phyloP scores from a whole-genome alignment of 2,329 filamentous ascomycete species.

The Cryoendolithus antarcticus region DNA sequence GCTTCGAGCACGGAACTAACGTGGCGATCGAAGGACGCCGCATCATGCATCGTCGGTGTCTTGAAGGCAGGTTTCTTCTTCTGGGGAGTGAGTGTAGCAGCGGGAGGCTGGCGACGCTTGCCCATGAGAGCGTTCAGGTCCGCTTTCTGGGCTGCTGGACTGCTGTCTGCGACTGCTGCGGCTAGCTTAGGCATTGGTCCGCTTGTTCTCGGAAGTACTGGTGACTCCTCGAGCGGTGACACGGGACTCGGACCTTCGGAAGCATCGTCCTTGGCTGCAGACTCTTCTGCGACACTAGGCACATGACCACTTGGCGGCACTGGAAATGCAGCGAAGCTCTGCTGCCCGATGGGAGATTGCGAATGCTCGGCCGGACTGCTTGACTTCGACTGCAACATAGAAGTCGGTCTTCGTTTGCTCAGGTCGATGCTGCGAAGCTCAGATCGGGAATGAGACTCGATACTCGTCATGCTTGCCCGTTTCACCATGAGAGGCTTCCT shows the following conservation, averaged over 20 bases:
- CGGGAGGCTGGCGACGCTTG: slow-evolving; percentile 2
- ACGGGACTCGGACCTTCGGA: too few species aligned
- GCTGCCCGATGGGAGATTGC: too few species aligned
- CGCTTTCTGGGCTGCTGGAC: neutral
- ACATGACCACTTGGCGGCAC: too few species aligned
- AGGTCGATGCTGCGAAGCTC: slow-evolving; percentile 21
- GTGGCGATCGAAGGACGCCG: slow-evolving; percentile 39
- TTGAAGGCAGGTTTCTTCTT: slow-evolving; percentile 2
- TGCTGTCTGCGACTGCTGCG: neutral
- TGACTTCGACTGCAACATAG: too few species aligned
- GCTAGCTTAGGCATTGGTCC: too few species aligned
- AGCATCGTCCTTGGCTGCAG: too few species aligned
- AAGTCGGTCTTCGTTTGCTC: slow-evolving; percentile 5
- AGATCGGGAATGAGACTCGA: slow-evolving; percentile 21
- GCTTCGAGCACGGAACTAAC: slow-evolving; percentile 24
- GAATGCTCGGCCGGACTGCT: too few species aligned
- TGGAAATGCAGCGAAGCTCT: too few species aligned
- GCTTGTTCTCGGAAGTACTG: too few species aligned
- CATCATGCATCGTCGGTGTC: slow-evolving; percentile 4
- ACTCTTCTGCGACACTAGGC: too few species aligned
- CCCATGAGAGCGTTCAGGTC: slow-evolving; percentile 4
- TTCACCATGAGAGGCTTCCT: slow-evolving; percentile 7
- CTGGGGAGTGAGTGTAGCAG: slow-evolving; percentile 1
- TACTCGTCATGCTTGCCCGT: slow-evolving; percentile 22
- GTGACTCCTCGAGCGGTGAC: too few species aligned